Percentiles rank a stretch among this genome's conserved stretches.
These are phyloP conservation scores for Blumeria graminis DNA, from an alignment of 2,329 filamentous ascomycete species.

Conservation along the genomic window DNA sequence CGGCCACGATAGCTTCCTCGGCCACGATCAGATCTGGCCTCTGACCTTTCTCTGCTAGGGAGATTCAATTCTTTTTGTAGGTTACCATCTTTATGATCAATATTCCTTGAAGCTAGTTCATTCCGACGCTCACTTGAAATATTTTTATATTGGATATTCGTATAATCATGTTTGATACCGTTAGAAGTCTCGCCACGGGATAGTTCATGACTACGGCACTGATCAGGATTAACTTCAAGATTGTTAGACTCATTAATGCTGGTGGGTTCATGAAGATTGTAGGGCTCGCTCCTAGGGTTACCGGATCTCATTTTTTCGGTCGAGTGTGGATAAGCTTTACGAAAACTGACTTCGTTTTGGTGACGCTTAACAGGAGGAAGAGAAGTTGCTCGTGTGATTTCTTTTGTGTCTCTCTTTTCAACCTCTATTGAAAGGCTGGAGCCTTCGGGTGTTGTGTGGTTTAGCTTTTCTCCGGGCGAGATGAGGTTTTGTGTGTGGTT, in stretches of 20 bases:
- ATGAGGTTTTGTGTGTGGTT: conserved; percentile 10
- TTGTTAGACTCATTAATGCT: conserved; percentile 12
- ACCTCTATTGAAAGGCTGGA: neutral
- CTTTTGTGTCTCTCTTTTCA: conserved; percentile 3
- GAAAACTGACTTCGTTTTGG: conserved; percentile 7
- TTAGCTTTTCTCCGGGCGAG: conserved; percentile 10
- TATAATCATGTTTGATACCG: conserved; percentile 4
- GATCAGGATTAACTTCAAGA: conserved; percentile 5
- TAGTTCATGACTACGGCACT: neutral
- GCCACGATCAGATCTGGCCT: conserved; percentile 18
- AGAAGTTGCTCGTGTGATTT: conserved; percentile 10
- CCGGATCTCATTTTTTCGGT: conserved; percentile 10
- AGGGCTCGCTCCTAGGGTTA: conserved; percentile 8
- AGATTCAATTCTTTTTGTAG: conserved; percentile 10
- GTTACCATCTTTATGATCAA: conserved; percentile 13
- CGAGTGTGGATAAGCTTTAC: conserved; percentile 9
- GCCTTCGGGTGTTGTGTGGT: conserved; percentile 3
- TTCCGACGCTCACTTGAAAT: conserved; percentile 11
- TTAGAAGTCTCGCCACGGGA: conserved; percentile 7
- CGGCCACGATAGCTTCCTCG: conserved; percentile 23
- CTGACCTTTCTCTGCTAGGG: conserved; percentile 16
- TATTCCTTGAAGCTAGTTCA: conserved; percentile 11
- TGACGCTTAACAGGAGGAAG: conserved; percentile 12
- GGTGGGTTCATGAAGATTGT: conserved; percentile 13
- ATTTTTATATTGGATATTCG: conserved; percentile 8